Evolutionary conservation across 352 stramenopile species (phyloP).

Genomic region (Globisporangium alternatum): DNA sequence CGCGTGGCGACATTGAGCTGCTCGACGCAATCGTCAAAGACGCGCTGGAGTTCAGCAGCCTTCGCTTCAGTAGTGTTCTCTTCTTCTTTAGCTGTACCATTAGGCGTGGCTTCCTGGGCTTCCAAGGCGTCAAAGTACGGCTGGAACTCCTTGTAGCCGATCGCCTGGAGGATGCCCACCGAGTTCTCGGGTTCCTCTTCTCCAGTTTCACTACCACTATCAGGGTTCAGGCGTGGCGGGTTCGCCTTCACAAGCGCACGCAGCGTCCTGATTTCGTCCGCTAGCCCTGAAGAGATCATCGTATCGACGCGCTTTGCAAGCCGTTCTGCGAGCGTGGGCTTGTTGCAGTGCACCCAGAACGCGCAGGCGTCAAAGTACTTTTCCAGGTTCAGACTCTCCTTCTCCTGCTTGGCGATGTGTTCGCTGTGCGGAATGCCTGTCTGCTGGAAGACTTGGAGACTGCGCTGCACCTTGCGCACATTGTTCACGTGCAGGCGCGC

Average conservation of each 20-base stretch:
- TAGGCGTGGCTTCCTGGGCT: slow-evolving; percentile 14
- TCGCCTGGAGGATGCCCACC: slow-evolving; percentile 83
- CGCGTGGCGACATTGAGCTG: slow-evolving; percentile 79
- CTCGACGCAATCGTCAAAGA: slow-evolving; percentile 66
- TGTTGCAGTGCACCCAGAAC: slow-evolving; percentile 83
- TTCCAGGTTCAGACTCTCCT: slow-evolving; percentile 40
- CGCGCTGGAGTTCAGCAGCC: slow-evolving; percentile 24
- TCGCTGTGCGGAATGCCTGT: slow-evolving; percentile 78
- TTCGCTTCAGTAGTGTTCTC: slow-evolving; percentile 1
- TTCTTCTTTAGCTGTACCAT: neutral
- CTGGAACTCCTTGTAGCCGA: slow-evolving; percentile 91
- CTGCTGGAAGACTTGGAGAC: slow-evolving; percentile 82
- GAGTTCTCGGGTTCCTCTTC: slow-evolving; percentile 40
- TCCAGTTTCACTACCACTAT: neutral
- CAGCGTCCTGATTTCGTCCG: slow-evolving; percentile 72
- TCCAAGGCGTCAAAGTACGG: slow-evolving; percentile 74
- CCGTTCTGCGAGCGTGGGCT: slow-evolving; percentile 55
- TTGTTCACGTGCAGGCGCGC: slow-evolving; percentile 82
- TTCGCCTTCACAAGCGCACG: slow-evolving; percentile 47
- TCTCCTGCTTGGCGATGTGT: slow-evolving; percentile 53
- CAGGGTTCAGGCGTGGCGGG: slow-evolving; percentile 30
- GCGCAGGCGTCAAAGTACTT: slow-evolving; percentile 78
- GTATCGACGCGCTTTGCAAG: slow-evolving; percentile 69
- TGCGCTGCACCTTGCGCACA: slow-evolving; percentile 82
- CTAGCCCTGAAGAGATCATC: slow-evolving; percentile 77